Conservation (phyloP, 2,329 filamentous ascomycete species). For the Aspergillus ochraceus region DNA sequence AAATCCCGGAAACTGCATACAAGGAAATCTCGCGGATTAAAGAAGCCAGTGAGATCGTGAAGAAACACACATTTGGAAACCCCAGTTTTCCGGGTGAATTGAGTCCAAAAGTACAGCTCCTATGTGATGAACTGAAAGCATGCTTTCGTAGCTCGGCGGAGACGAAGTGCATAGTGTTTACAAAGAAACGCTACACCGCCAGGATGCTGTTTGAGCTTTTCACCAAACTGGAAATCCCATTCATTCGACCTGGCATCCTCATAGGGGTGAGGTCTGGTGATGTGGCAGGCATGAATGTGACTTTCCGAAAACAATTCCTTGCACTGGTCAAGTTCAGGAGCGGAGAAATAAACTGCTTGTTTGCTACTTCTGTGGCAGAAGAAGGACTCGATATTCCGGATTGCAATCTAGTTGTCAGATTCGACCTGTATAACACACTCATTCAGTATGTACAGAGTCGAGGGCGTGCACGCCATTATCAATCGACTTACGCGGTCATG, state of each 20-base stretch:
- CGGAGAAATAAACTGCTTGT: slow-evolving; percentile 60
- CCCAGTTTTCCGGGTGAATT: slow-evolving; percentile 47
- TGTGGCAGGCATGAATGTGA: slow-evolving; percentile 60
- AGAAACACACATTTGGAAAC: slow-evolving; percentile 49
- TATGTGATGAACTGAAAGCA: slow-evolving; percentile 61
- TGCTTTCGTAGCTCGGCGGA: slow-evolving; percentile 62
- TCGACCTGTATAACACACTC: slow-evolving; percentile 84
- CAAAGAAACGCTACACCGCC: slow-evolving; percentile 75
- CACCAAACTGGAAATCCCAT: slow-evolving; percentile 54
- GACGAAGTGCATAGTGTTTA: slow-evolving; percentile 82
- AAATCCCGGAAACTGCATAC: slow-evolving; percentile 46
- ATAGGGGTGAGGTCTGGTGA: slow-evolving; percentile 60
- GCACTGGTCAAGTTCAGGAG: slow-evolving; percentile 66
- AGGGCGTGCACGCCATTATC: slow-evolving; percentile 74
- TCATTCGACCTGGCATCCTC: slow-evolving; percentile 63
- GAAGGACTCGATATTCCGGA: slow-evolving; percentile 67
- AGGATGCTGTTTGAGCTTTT: slow-evolving; percentile 71
- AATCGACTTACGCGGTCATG: slow-evolving; percentile 85
- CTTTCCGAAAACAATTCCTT: slow-evolving; percentile 72
- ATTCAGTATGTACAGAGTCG: slow-evolving; percentile 95
- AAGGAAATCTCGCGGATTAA: slow-evolving; percentile 57
- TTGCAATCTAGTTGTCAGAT: slow-evolving; percentile 69
- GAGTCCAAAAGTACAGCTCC: slow-evolving; percentile 70
- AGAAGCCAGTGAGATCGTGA: slow-evolving; percentile 59
- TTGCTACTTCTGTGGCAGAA: slow-evolving; percentile 65